Evolutionary conservation across 1,284 basidiomycete genomes (phyloP).

Genomic region (Thelephora terrestris): DNA sequence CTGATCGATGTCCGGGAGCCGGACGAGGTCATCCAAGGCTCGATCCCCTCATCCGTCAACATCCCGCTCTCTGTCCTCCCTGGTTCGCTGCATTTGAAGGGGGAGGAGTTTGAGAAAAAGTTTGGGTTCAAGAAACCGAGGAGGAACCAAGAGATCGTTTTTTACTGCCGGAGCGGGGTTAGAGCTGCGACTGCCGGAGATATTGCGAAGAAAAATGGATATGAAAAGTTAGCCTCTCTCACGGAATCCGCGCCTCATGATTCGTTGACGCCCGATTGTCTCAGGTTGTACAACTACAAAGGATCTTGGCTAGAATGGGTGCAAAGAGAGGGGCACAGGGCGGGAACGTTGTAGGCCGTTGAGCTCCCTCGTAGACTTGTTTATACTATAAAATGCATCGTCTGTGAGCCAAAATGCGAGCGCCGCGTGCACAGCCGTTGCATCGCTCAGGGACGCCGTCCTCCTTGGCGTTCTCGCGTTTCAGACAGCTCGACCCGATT

Average conservation of each 20-base stretch:
- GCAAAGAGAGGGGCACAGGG: slow-evolving; percentile 39
- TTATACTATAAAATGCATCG: too few relatives aligned
- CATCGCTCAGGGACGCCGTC: too few relatives aligned
- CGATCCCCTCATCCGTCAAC: slow-evolving; percentile 93
- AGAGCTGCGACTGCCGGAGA: slow-evolving; percentile 80
- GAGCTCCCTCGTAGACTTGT: too few relatives aligned
- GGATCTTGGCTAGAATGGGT: slow-evolving; percentile 95
- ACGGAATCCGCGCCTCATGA: background rate
- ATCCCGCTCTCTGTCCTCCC: slow-evolving; percentile 79
- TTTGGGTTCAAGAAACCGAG: slow-evolving; percentile 83
- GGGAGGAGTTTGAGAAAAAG: slow-evolving; percentile 53
- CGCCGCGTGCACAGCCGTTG: too few relatives aligned
- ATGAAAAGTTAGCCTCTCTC: slow-evolving; percentile 52
- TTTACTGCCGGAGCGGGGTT: slow-evolving; percentile 92
- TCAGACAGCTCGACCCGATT: too few relatives aligned
- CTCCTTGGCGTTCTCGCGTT: too few relatives aligned
- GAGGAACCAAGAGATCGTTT: slow-evolving; percentile 71
- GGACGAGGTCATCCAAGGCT: slow-evolving; percentile 87
- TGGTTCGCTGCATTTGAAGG: slow-evolving; percentile 55
- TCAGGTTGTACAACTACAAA: slow-evolving; percentile 47
- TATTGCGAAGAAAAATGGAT: slow-evolving; percentile 78
- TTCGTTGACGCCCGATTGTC: background rate
- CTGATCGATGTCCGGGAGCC: slow-evolving; percentile 92
- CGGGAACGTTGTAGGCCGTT: background rate
- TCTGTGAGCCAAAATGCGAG: too few relatives aligned